phyloP scores from a whole-genome alignment of 1,284 basidiomycete genomes.

The Cutaneotrichosporon sp. region DNA sequence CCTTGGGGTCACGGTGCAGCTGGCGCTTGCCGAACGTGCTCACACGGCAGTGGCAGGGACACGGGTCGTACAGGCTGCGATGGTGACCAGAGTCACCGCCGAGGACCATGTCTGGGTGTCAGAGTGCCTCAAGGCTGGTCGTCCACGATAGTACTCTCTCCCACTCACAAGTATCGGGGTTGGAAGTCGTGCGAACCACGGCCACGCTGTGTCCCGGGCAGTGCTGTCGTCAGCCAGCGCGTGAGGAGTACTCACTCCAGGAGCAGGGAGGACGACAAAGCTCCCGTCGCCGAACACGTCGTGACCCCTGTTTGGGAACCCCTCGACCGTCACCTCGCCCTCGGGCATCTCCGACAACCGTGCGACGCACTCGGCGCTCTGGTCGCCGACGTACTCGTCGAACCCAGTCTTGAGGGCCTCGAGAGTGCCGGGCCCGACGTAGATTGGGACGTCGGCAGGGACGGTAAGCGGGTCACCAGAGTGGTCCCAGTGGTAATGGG shows the following conservation, averaged over 20 bases:
- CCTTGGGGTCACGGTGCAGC: slow-evolving; percentile 9
- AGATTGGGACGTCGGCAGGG: slow-evolving; percentile 4
- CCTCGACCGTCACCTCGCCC: neutral
- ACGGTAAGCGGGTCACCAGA: slow-evolving; percentile 6
- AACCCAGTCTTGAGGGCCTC: neutral
- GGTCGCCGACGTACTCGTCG: neutral
- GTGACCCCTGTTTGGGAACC: slow-evolving; percentile 5
- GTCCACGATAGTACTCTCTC: no score
- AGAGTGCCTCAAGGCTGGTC: no score
- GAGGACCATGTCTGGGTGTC: slow-evolving; percentile 12
- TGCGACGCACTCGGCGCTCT: neutral
- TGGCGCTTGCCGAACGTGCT: slow-evolving; percentile 6
- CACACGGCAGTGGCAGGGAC: slow-evolving; percentile 7
- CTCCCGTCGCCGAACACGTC: slow-evolving; percentile 17
- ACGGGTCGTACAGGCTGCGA: slow-evolving; percentile 12
- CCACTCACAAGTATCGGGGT: slow-evolving; percentile 5
- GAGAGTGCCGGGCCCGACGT: slow-evolving; percentile 6
- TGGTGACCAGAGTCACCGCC: slow-evolving; percentile 15
- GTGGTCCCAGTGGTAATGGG: slow-evolving; percentile 18
- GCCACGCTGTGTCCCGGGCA: slow-evolving; percentile 15
- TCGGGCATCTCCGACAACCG: slow-evolving; percentile 10
- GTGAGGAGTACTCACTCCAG: neutral
- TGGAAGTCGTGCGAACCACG: slow-evolving; percentile 3
- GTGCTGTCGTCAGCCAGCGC: neutral
- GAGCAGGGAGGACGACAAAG: slow-evolving; percentile 11